Evolutionary conservation across 495 filamentous ascomycete species (phyloP).

Genomic region (Penicillium robsamsonii): DNA sequence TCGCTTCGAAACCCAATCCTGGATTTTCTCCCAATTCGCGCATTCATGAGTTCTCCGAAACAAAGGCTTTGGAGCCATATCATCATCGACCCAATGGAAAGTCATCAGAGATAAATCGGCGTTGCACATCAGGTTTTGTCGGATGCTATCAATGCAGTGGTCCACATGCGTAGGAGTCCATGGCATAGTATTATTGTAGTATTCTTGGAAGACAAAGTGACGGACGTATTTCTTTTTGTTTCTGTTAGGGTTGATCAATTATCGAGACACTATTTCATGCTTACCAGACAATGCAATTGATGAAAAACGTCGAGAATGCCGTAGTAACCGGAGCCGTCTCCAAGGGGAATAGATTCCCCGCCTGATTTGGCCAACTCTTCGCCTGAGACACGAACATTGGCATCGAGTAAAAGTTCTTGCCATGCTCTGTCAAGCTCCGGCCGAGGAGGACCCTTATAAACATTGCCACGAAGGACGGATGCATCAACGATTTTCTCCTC

Average conservation of each 20-base stretch:
- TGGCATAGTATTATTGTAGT: not conserved
- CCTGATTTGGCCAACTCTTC: not conserved
- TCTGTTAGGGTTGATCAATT: not conserved
- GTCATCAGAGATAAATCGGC: constrained; percentile 26
- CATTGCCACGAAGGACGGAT: too few relatives aligned
- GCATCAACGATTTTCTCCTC: too few relatives aligned
- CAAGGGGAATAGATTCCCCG: not conserved
- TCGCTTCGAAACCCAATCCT: constrained; percentile 11
- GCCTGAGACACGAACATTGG: not conserved
- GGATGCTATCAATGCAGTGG: constrained; percentile 34
- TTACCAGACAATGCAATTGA: not conserved
- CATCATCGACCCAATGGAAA: constrained; percentile 6
- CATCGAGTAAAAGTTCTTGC: not conserved
- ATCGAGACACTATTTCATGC: not conserved
- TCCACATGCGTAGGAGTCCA: constrained; percentile 9
- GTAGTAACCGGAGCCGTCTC: not conserved
- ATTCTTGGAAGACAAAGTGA: not conserved
- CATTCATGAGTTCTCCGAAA: constrained; percentile 17
- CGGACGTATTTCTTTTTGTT: not conserved
- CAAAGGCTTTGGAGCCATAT: constrained; percentile 9
- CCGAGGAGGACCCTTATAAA: not conserved
- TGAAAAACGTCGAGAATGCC: not conserved
- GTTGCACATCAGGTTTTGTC: constrained; percentile 32
- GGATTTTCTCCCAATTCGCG: constrained; percentile 13
- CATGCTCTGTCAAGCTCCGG: not conserved